These are phyloP conservation scores for Podosphaera aphanis DNA, from an alignment of 2,329 filamentous ascomycete genomes.

Conservation along the genomic window DNA sequence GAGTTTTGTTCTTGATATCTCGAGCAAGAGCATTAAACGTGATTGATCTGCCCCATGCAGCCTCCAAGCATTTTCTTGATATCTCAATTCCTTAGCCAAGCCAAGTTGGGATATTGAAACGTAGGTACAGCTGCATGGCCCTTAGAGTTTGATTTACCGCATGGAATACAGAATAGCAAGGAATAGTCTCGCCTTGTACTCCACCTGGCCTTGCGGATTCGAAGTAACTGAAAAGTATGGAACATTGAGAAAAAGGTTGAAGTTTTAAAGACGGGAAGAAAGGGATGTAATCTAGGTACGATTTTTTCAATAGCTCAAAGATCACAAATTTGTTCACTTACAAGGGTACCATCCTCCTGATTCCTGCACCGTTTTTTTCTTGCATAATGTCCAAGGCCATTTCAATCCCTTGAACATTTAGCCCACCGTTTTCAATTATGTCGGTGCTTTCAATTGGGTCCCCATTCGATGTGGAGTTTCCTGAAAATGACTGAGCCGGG, in stretches of 20 bases:
- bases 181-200: constrained; percentile 54
- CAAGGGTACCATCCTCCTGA: background rate
- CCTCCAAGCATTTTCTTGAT: background rate
- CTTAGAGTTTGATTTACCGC: constrained; percentile 30
- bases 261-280: background rate
- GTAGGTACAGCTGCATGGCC: constrained; percentile 1
- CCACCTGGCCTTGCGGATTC: constrained; percentile 47
- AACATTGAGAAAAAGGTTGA: background rate
- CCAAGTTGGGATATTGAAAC: background rate
- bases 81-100: background rate
- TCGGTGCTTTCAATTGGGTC: constrained; percentile 3
- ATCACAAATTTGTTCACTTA: constrained; percentile 2
- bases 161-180: constrained; percentile 57
- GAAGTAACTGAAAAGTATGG: background rate
- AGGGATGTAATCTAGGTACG: background rate
- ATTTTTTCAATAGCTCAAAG: constrained; percentile 6
- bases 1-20: background rate
- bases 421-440: constrained; percentile 7
- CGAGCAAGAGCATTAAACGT: background rate
- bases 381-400: constrained; percentile 33
- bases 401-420: constrained; percentile 44
- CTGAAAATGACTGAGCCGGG: constrained; percentile 3
- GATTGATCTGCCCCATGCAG: background rate
- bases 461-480: constrained; percentile 8
- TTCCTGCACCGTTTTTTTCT: constrained; percentile 5